Evolutionary conservation across 2,329 filamentous ascomycete species (phyloP).

Genomic region (Hypoxylon sp.): DNA sequence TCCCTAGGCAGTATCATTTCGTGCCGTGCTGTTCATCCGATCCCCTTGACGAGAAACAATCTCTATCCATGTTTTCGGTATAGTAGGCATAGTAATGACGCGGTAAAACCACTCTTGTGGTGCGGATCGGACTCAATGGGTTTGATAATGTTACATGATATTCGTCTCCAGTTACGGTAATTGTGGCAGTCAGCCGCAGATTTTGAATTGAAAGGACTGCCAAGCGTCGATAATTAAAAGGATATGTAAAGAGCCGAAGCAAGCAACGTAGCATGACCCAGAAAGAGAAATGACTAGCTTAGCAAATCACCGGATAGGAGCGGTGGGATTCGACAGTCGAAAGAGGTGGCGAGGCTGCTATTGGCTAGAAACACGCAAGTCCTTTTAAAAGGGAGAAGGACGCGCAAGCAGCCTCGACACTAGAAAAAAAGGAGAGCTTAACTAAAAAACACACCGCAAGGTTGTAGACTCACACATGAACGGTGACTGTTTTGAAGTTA

Average conservation of each 20-base stretch:
- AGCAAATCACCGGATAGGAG: constrained; percentile 40
- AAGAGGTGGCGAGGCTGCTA: constrained; percentile 40
- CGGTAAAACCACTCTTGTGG: constrained; percentile 12
- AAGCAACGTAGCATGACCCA: constrained; percentile 46
- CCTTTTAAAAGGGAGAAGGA: constrained; percentile 46
- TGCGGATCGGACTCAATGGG: constrained; percentile 15
- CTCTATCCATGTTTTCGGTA: constrained; percentile 29
- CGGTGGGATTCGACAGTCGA: constrained; percentile 39
- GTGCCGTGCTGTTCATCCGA: constrained; percentile 28
- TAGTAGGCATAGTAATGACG: constrained; percentile 21
- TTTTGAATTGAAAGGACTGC: constrained; percentile 38
- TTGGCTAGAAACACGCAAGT: constrained; percentile 51
- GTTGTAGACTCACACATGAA: constrained; percentile 40
- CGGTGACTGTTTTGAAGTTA: constrained; percentile 2
- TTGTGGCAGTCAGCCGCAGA: constrained; percentile 39
- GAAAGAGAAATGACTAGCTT: constrained; percentile 40
- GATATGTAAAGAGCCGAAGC: constrained; percentile 45
- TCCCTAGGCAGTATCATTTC: constrained; percentile 14
- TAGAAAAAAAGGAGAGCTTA: constrained; percentile 28
- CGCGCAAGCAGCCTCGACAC: constrained; percentile 51
- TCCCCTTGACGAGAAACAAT: constrained; percentile 13
- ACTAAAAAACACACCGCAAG: constrained; percentile 36
- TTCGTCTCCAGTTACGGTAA: constrained; percentile 27
- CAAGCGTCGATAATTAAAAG: constrained; percentile 34
- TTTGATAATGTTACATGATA: constrained; percentile 39